Conservation (phyloP, 1,139 yeast genomes). For the Ogataea hybrid region DNA sequence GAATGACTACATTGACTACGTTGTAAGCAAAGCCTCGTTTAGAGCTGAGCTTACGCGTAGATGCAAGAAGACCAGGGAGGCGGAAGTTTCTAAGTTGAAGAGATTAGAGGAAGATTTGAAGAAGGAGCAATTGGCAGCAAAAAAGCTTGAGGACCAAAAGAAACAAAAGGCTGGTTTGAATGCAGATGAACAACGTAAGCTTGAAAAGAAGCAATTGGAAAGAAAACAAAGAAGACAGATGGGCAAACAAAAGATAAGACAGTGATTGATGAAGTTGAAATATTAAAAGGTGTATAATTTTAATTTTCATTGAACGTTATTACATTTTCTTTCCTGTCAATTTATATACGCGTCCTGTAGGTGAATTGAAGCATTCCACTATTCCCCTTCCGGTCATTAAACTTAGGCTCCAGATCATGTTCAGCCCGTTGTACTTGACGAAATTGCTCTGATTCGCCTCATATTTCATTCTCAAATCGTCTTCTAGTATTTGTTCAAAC, state of each 20-base stretch:
- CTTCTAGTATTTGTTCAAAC: constrained; percentile 55
- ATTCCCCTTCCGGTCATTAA: constrained; percentile 70
- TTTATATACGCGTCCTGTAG: constrained; percentile 71
- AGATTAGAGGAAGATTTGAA: constrained; percentile 58
- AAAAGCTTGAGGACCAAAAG: constrained; percentile 68
- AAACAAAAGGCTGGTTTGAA: constrained; percentile 57
- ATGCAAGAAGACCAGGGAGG: constrained; percentile 68
- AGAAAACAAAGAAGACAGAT: constrained; percentile 33
- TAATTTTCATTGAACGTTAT: background rate
- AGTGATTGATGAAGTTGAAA: background rate
- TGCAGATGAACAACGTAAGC: constrained; percentile 72
- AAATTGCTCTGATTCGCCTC: constrained; percentile 45
- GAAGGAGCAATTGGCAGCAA: constrained; percentile 67
- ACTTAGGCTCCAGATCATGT: constrained; percentile 61
- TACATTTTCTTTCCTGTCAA: constrained; percentile 42
- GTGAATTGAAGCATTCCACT: constrained; percentile 64
- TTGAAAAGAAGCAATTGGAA: constrained; percentile 66
- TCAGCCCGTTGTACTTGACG: constrained; percentile 59
- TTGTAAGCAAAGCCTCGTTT: constrained; percentile 39
- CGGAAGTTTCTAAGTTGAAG: constrained; percentile 57
- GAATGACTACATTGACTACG: constrained; percentile 30
- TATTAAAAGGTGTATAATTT: constrained; percentile 1
- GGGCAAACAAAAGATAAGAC: constrained; percentile 33
- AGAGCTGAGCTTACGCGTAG: constrained; percentile 74
- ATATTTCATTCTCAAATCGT: constrained; percentile 40